Percentiles rank a stretch among this genome's conserved stretches.
Evolutionary conservation across 1,139 yeast species (phyloP).

Genomic region (Meyerozyma athensensis): DNA sequence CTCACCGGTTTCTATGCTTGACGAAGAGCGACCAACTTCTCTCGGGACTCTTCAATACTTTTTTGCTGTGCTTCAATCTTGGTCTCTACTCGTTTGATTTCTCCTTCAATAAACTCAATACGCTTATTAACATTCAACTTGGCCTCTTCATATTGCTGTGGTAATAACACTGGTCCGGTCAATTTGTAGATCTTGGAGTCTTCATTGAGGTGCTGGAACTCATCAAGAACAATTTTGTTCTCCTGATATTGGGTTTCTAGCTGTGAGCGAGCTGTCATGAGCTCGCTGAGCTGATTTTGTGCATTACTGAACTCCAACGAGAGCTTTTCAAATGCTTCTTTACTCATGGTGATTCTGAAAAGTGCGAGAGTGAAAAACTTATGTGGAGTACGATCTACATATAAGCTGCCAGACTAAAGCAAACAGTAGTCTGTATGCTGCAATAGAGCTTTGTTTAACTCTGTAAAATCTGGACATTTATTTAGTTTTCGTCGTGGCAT

Average conservation of each 20-base stretch:
- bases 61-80: conserved; percentile 52
- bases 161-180: conserved; percentile 87
- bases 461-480: too few relatives aligned
- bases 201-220: conserved; percentile 58
- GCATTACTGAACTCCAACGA: conserved; percentile 35
- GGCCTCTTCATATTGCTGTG: conserved; percentile 83
- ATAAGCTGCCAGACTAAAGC: too few relatives aligned
- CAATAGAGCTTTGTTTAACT: too few relatives aligned
- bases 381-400: too few relatives aligned
- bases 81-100: conserved; percentile 65
- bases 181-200: conserved; percentile 75
- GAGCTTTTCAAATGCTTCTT: conserved; percentile 36
- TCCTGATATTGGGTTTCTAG: conserved; percentile 83
- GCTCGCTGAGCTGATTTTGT: conserved; percentile 37
- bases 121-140: conserved; percentile 78
- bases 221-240: conserved; percentile 84
- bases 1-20: neutral
- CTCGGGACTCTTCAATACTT: conserved; percentile 46
- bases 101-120: conserved; percentile 76
- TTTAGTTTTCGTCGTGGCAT: too few relatives aligned
- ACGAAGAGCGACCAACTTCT: conserved; percentile 37
- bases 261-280: conserved; percentile 59
- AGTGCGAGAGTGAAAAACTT: neutral
- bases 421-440: too few relatives aligned
- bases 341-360: conserved; percentile 7